Evolutionary conservation across 1,284 basidiomycete species (phyloP).

Genomic region (Tilletia setariae): DNA sequence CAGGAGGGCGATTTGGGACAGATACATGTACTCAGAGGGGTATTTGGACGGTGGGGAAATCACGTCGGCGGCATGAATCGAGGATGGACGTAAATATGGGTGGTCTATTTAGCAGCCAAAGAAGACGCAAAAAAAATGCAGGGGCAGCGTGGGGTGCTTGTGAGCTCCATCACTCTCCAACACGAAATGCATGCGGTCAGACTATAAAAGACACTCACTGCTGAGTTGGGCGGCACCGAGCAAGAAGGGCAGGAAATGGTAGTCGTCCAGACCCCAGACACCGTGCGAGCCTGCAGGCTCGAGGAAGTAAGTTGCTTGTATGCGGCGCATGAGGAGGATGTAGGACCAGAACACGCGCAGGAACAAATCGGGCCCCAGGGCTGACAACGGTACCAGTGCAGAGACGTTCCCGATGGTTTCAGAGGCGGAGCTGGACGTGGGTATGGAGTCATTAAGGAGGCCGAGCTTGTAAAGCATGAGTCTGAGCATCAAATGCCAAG

Average conservation of each 20-base stretch:
- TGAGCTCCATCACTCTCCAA: no score
- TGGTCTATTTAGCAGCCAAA: slow-evolving; percentile 62
- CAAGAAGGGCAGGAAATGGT: slow-evolving; percentile 92
- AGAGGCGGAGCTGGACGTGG: background rate
- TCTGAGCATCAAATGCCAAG: background rate
- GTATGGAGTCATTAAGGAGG: slow-evolving; percentile 9
- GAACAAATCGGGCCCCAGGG: slow-evolving; percentile 60
- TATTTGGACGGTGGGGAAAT: slow-evolving; percentile 72
- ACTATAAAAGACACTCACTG: no score
- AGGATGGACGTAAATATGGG: slow-evolving; percentile 83
- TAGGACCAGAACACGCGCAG: slow-evolving; percentile 78
- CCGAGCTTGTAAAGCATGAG: slow-evolving; percentile 10
- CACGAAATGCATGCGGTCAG: no score
- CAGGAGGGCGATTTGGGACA: slow-evolving; percentile 93
- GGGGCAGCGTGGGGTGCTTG: no score
- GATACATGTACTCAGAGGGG: slow-evolving; percentile 89
- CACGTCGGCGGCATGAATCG: slow-evolving; percentile 85
- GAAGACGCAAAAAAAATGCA: background rate
- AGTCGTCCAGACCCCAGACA: slow-evolving; percentile 97
- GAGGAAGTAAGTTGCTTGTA: slow-evolving; percentile 94
- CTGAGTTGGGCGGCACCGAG: slow-evolving; percentile 80
- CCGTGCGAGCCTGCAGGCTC: slow-evolving; percentile 97
- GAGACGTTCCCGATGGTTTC: background rate
- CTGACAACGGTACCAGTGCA: slow-evolving; percentile 4
- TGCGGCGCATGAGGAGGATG: slow-evolving; percentile 69